Conservation (phyloP, 805 yeast genomes). For the Saturnispora gosingensis region DNA sequence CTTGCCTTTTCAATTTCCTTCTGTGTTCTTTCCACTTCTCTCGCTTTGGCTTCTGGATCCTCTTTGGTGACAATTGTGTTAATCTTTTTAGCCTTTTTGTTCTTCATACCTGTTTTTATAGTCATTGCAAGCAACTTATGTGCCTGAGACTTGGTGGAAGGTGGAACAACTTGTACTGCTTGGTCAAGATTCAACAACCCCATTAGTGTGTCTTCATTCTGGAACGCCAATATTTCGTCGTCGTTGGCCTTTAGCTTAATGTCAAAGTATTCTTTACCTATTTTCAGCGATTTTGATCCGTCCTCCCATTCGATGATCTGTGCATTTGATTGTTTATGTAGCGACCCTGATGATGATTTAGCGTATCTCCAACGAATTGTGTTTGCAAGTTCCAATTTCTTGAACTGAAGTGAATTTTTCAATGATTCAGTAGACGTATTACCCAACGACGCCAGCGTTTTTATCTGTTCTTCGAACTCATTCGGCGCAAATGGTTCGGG, state of each 20-base stretch:
- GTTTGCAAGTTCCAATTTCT: constrained; percentile 34
- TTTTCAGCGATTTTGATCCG: constrained; percentile 74
- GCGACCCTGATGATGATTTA: constrained; percentile 57
- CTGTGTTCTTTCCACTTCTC: constrained; percentile 58
- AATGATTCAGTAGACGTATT: constrained; percentile 18
- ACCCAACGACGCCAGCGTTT: constrained; percentile 28
- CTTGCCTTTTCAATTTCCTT: constrained; percentile 54
- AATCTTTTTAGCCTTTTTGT: constrained; percentile 36
- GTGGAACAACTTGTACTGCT: constrained; percentile 70
- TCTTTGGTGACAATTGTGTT: constrained; percentile 42
- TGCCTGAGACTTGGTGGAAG: constrained; percentile 79
- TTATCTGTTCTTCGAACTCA: constrained; percentile 39
- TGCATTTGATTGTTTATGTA: constrained; percentile 80
- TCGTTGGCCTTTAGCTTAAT: constrained; percentile 52
- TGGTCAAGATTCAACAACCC: constrained; percentile 57
- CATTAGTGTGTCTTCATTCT: constrained; percentile 61
- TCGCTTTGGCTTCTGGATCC: constrained; percentile 65
- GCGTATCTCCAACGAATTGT: constrained; percentile 94
- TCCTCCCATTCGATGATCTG: constrained; percentile 92
- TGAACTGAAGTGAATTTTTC: constrained; percentile 37
- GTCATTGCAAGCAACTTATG: constrained; percentile 74
- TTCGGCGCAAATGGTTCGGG: constrained; percentile 80
- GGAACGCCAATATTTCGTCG: constrained; percentile 68
- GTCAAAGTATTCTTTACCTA: constrained; percentile 85
- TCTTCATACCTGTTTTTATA: constrained; percentile 40